A percentile compares a stretch with the other conserved stretches of the same genome.
Conservation (phyloP, 805 yeast species). For the Cyberlindnera amylophila region DNA sequence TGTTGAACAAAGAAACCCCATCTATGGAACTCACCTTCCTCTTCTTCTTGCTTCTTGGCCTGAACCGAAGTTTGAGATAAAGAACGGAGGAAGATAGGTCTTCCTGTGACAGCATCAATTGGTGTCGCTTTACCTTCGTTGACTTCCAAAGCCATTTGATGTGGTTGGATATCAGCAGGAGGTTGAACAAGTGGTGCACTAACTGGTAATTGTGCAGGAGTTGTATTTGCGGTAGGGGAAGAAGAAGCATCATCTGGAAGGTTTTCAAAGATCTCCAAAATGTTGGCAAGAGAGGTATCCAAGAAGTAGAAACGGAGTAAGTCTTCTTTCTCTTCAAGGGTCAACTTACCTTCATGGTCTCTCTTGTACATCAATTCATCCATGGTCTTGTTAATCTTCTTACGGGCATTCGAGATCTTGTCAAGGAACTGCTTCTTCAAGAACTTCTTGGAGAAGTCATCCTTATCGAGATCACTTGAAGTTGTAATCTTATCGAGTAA, state of each 20-base stretch:
- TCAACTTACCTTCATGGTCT: slow-evolving; percentile 37
- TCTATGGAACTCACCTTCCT: slow-evolving; percentile 88
- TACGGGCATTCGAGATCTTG: slow-evolving; percentile 36
- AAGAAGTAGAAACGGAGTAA: slow-evolving; percentile 63
- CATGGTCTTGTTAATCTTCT: slow-evolving; percentile 45
- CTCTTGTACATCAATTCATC: slow-evolving; percentile 57
- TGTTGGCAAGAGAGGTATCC: slow-evolving; percentile 64
- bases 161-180: slow-evolving; percentile 49
- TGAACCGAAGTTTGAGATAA: slow-evolving; percentile 60
- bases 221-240: slow-evolving; percentile 2
- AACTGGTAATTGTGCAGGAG: not conserved
- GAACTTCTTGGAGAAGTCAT: slow-evolving; percentile 36
- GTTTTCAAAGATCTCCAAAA: slow-evolving; percentile 34
- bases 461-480: slow-evolving; percentile 19
- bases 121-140: slow-evolving; percentile 49
- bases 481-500: slow-evolving; percentile 41
- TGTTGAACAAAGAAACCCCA: slow-evolving; percentile 80
- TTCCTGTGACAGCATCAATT: slow-evolving; percentile 66
- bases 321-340: slow-evolving; percentile 70
- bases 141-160: slow-evolving; percentile 67
- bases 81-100: slow-evolving; percentile 63
- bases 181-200: slow-evolving; percentile 33
- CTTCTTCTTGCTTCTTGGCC: slow-evolving; percentile 77
- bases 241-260: slow-evolving; percentile 16
- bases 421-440: slow-evolving; percentile 38